Base-by-base conservation (phyloP, 2,329 filamentous ascomycete genomes). In the Epichloe uncinata region DNA sequence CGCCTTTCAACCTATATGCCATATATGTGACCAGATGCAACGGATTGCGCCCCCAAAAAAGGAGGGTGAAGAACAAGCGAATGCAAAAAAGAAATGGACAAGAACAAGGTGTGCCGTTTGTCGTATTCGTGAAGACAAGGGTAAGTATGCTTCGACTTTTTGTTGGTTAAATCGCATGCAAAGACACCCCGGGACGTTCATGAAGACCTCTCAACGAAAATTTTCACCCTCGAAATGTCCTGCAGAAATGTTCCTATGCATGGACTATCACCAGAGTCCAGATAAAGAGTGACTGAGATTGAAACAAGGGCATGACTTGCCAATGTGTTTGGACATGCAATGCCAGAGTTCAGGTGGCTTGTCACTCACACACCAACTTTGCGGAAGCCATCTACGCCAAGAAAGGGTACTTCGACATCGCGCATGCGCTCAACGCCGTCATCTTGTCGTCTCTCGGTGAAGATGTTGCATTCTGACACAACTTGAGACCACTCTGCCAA, bases 401-500 rank as follows among this genome's bases (percentile, higher is more conserved):
- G 63, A 16, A 63, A 57, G 1, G 68, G 70, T 3, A 73, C 68
- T 64, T 91, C 86, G 41, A 91, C 80, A 42, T 82, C 79, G 56
- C 70, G 73, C 52, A 87, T 75, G 0, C 71, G 70, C 2, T 78
- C 73, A 9, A 89, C 78, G 42, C 86, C 86, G 61, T 93, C 87
- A 44, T 81, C 79, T 47, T 81, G 81, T 49, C 87, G 76, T 43
- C 86, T 74, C 52, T 91, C 85, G 34, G 88, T 79, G 64, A 91
- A 93, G 60, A 81, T 86, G 66, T 90, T 87, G 69, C 82, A 87
- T 63, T 93, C 87, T 50, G 78, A 77, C 15, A 89, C 79, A 18
- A 91, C 77, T 16, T 86, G 69, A 18, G 75, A 73, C 87, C 87
- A 93, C 64, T 93, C 87, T 0, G 85, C 85, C 42, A 93, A 71